Percentiles rank a stretch among this genome's conserved stretches.
phyloP scores from a whole-genome alignment of 805 yeast genomes.

The Wickerhamomyces alni region DNA sequence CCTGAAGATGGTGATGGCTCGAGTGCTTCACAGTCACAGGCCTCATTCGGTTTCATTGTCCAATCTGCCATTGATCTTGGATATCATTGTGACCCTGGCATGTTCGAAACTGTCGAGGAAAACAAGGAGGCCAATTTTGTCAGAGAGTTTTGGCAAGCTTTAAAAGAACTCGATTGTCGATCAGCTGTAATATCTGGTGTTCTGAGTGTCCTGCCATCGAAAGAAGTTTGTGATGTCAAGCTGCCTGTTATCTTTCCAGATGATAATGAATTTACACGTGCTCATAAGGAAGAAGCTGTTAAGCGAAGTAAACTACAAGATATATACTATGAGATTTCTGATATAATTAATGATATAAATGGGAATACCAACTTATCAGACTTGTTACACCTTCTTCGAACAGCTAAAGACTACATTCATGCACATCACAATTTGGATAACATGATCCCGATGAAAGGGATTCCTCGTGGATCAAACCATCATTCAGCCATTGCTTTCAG shows the following conservation, averaged over 20 bases:
- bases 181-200: not conserved
- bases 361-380: not conserved
- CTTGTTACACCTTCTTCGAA: not conserved
- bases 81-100: slow-evolving; percentile 4
- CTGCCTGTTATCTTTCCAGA: not conserved
- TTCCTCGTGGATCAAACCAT: not conserved
- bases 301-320: not conserved
- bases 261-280: not conserved
- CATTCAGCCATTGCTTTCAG: not conserved
- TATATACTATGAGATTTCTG: not conserved
- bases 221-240: not conserved
- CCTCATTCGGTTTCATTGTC: slow-evolving; percentile 21
- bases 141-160: slow-evolving; percentile 1
- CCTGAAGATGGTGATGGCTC: slow-evolving; percentile 39
- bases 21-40: slow-evolving; percentile 33
- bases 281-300: not conserved
- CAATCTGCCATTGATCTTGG: slow-evolving; percentile 2
- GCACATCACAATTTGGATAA: not conserved
- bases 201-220: not conserved
- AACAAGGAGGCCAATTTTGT: not conserved
- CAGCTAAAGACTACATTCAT: not conserved
- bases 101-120: not conserved
- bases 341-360: not conserved
- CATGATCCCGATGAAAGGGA: not conserved
- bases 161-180: not conserved